A percentile compares a stretch with the other conserved stretches of the same genome.
phyloP scores from a whole-genome alignment of 148 eudicot genomes.

The Chenopodium suecicum region DNA sequence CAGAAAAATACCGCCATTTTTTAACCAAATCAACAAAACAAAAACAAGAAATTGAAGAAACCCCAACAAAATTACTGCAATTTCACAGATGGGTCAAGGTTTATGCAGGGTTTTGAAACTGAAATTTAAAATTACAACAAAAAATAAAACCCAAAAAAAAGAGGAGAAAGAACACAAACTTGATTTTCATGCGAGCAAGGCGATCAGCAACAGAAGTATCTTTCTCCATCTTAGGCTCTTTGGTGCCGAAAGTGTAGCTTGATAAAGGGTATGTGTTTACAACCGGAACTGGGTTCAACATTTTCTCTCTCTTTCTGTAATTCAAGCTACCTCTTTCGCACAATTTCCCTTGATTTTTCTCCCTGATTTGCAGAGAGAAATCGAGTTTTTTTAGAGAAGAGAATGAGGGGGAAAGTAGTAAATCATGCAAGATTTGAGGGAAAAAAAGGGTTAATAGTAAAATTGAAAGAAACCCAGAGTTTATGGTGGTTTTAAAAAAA shows the following conservation, averaged over 20 bases:
- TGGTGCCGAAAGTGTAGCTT: conserved; percentile 57
- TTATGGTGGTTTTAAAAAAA: no score
- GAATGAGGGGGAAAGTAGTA: no score
- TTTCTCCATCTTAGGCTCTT: conserved; percentile 72
- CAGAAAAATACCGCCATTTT: not conserved
- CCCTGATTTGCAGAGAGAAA: conserved; percentile 7
- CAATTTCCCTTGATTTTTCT: not conserved
- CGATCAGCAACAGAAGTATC: conserved; percentile 75
- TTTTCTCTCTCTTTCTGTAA: conserved; percentile 10
- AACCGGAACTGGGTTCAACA: conserved; percentile 35
- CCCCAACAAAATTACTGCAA: not conserved
- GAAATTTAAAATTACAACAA: not conserved
- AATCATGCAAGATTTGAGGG: not conserved
- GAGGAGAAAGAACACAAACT: conserved; percentile 29
- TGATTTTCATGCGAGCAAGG: conserved; percentile 71
- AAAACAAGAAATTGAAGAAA: not conserved
- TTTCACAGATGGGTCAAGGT: not conserved
- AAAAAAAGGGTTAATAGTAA: not conserved
- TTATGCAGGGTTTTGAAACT: not conserved
- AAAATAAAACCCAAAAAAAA: not conserved
- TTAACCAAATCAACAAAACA: not conserved
- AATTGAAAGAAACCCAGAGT: no score
- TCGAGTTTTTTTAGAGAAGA: not conserved
- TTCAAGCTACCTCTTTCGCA: no score
- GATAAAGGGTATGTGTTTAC: conserved; percentile 60